Conservation (phyloP, 2,329 filamentous ascomycete species). For the Neurospora sp. region DNA sequence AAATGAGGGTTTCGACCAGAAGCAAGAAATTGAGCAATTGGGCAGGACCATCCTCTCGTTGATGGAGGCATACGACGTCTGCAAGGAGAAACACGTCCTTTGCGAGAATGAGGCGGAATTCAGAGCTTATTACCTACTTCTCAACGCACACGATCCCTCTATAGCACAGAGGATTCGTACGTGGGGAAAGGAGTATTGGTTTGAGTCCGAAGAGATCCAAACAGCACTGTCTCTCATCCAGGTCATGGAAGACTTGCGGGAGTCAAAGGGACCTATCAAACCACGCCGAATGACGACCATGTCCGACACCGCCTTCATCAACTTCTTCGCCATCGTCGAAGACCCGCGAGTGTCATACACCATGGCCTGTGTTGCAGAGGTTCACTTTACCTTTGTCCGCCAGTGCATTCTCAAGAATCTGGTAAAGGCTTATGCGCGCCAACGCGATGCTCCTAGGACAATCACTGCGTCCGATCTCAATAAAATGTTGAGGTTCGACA, state of each 20-base stretch:
- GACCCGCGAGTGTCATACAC: conserved; percentile 51
- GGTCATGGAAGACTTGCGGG: conserved; percentile 47
- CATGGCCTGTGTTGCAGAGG: conserved; percentile 59
- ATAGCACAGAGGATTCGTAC: conserved; percentile 44
- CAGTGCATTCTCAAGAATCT: conserved; percentile 47
- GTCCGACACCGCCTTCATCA: conserved; percentile 38
- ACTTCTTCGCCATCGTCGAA: conserved; percentile 52
- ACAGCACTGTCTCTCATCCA: conserved; percentile 52
- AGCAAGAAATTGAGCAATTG: conserved; percentile 59
- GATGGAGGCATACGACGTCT: conserved; percentile 57
- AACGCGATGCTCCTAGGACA: conserved; percentile 47
- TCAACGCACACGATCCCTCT: conserved; percentile 49
- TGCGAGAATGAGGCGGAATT: conserved; percentile 59
- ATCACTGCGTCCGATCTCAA: conserved; percentile 48
- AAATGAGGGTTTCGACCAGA: conserved; percentile 52
- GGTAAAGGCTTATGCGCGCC: conserved; percentile 44
- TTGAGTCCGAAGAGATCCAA: conserved; percentile 45
- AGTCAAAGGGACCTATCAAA: conserved; percentile 46
- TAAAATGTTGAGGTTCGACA: conserved; percentile 55
- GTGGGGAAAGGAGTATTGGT: conserved; percentile 47
- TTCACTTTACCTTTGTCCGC: conserved; percentile 53
- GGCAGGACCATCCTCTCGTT: conserved; percentile 55
- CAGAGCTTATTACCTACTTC: conserved; percentile 53
- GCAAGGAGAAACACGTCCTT: conserved; percentile 43
- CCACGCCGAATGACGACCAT: conserved; percentile 37